Evolutionary conservation across 1,284 basidiomycete genomes (phyloP), one percentile per base, ranked within the genome.

Genomic region (Boletus semigastroideus): DNA sequence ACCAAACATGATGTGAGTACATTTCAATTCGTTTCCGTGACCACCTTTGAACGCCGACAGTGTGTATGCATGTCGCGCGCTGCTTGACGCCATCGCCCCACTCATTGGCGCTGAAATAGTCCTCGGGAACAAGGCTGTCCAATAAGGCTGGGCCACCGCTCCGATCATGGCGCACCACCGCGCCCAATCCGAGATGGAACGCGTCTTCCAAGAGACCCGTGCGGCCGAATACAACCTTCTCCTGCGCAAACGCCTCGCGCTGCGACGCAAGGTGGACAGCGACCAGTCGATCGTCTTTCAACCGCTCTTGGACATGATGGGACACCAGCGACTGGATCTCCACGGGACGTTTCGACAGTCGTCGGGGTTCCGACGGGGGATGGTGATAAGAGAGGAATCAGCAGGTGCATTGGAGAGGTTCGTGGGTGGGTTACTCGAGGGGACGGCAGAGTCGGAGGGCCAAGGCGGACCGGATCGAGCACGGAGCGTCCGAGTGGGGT

Each of bases 41-140:
- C 12, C 31, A 39, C 33, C 2, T 48, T 46, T 56, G 48, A 40
- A 55, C 44, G 55, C 59, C 19, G 19, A 19, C 57, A 89, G 88
- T 49, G 63, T 91, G 12, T 96, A 83, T 61, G 92, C 92, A 2
- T 75, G 94, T 12, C 83, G 84, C 45, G 83, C 90, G 14, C 77
- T 96, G 5, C 79, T 92, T 12, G 77, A 79, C 48, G 76, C 91
- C 0, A 80, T 95, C 25, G 78, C 88, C 0, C 92, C 92, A 2
- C 72, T 97, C 42, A 86, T 96, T 46, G 92, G 93, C 1, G 87
- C 86, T 11, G 94, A 94, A 62, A 63, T 77, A 38, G 78, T 78
- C 30, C 67, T 76, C 19, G 78, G 68, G 4, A 78, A 75, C 39
- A 76, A 76, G 43, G 79, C 84, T 10, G 79, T 88, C 6, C 60